These are phyloP conservation scores for Floccularia luteovirens DNA, from an alignment of 768 basidiomycete genomes.

Conservation along the genomic window DNA sequence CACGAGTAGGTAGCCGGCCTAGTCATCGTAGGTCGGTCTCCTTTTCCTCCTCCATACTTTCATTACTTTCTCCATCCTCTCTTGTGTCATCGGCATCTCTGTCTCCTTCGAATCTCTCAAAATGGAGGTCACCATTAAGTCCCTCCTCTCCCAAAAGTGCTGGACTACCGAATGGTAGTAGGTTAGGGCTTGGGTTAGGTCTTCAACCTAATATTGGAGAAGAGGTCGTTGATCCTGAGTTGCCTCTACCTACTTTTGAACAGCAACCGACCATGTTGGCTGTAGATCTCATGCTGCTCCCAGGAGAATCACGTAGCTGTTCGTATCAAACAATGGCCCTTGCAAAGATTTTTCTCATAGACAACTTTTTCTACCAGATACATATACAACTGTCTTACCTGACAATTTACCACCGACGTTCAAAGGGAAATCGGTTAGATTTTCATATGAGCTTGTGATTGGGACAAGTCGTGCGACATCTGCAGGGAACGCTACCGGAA, in stretches of 20 bases:
- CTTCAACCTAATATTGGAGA: slow-evolving; percentile 11
- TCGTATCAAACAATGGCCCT: slow-evolving; percentile 20
- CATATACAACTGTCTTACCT: slow-evolving; percentile 73
- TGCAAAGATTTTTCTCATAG: slow-evolving; percentile 1
- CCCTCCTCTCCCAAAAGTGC: slow-evolving; percentile 6
- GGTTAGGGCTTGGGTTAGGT: slow-evolving; percentile 14
- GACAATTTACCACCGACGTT: slow-evolving; percentile 85
- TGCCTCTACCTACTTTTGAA: slow-evolving; percentile 78
- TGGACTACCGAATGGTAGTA: slow-evolving; percentile 3
- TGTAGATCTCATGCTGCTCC: slow-evolving; percentile 73
- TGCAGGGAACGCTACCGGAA: slow-evolving; percentile 21
- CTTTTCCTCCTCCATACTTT: slow-evolving; percentile 7
- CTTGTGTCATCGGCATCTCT: slow-evolving; percentile 11
- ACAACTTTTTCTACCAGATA: slow-evolving; percentile 41
- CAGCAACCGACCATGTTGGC: slow-evolving; percentile 83
- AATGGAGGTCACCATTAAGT: background rate
- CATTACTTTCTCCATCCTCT: slow-evolving; percentile 14
- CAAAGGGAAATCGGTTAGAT: slow-evolving; percentile 72
- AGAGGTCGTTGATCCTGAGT: slow-evolving; percentile 52
- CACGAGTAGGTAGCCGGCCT: background rate
- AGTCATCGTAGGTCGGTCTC: slow-evolving; percentile 4
- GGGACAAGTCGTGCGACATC: slow-evolving; percentile 70
- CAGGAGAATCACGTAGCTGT: slow-evolving; percentile 87
- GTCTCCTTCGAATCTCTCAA: slow-evolving; percentile 7
- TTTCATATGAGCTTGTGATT: slow-evolving; percentile 87